phyloP scores from a whole-genome alignment of 2,329 filamentous ascomycete species.

The Teratosphaeriaceae sp. region DNA sequence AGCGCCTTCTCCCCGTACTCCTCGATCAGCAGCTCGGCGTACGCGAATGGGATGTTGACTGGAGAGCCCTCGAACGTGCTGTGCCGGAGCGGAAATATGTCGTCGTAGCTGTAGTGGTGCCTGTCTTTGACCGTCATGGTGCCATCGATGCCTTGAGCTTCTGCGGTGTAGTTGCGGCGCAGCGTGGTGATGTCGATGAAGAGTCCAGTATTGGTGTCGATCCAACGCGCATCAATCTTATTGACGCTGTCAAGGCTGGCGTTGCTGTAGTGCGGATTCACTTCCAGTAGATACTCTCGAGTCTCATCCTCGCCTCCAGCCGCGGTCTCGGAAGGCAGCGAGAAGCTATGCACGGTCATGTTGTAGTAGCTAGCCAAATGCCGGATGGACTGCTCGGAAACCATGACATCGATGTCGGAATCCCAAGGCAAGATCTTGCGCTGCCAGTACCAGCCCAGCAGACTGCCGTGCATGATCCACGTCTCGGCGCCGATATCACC shows the following conservation, averaged over 20 bases:
- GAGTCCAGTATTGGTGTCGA: slow-evolving; percentile 51
- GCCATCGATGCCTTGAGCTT: slow-evolving; percentile 33
- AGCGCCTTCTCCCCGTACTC: slow-evolving; percentile 49
- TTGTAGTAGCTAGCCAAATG: slow-evolving; percentile 55
- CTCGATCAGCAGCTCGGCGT: slow-evolving; percentile 46
- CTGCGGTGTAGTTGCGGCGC: slow-evolving; percentile 38
- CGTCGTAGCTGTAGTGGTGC: slow-evolving; percentile 46
- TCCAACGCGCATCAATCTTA: slow-evolving; percentile 55
- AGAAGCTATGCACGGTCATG: slow-evolving; percentile 50
- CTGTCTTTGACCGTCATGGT: slow-evolving; percentile 52
- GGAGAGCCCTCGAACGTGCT: slow-evolving; percentile 48
- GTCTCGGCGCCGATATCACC: slow-evolving; percentile 50
- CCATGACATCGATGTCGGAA: slow-evolving; percentile 53
- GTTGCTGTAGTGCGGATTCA: slow-evolving; percentile 51
- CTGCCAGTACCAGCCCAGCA: slow-evolving; percentile 60
- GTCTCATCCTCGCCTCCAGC: slow-evolving; percentile 4
- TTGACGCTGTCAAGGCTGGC: slow-evolving; percentile 44
- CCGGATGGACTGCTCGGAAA: slow-evolving; percentile 49
- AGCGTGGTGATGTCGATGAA: slow-evolving; percentile 58
- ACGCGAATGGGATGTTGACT: slow-evolving; percentile 51
- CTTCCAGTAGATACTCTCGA: slow-evolving; percentile 48
- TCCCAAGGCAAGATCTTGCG: slow-evolving; percentile 56
- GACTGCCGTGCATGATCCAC: slow-evolving; percentile 57
- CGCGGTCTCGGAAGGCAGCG: slow-evolving; percentile 2
- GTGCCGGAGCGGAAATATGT: slow-evolving; percentile 52